A percentile compares a stretch with the other conserved stretches of the same genome.
phyloP scores from a whole-genome alignment of 2,329 filamentous ascomycete genomes.

The Verticillium zaregamsianum region DNA sequence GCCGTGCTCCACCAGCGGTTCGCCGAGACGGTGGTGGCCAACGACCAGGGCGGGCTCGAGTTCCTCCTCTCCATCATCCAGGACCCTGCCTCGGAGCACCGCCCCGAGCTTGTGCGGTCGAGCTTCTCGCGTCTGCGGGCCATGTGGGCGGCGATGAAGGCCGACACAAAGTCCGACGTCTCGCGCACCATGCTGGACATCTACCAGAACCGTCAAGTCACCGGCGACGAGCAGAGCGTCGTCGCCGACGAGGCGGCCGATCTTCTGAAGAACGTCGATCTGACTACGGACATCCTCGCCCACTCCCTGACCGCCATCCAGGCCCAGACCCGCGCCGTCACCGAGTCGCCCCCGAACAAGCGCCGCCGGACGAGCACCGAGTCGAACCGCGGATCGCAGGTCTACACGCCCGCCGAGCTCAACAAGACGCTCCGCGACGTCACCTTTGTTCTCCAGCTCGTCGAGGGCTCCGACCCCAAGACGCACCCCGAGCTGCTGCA shows the following conservation, averaged over 20 bases:
- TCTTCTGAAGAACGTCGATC: slow-evolving; percentile 66
- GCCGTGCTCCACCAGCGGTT: slow-evolving; percentile 36
- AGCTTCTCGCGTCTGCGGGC: slow-evolving; percentile 66
- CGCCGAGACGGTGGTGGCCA: slow-evolving; percentile 50
- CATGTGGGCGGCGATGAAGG: slow-evolving; percentile 71
- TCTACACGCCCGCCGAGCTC: slow-evolving; percentile 61
- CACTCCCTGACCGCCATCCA: slow-evolving; percentile 72
- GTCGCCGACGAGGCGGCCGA: slow-evolving; percentile 62
- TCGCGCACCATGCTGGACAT: slow-evolving; percentile 61
- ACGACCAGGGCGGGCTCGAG: slow-evolving; percentile 47
- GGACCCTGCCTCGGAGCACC: slow-evolving; percentile 28
- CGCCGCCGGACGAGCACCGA: slow-evolving; percentile 75
- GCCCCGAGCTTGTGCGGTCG: slow-evolving; percentile 55
- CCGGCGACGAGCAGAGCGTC: slow-evolving; percentile 28
- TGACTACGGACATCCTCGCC: slow-evolving; percentile 68
- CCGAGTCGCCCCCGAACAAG: slow-evolving; percentile 70
- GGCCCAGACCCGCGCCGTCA: slow-evolving; percentile 67
- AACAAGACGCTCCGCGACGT: slow-evolving; percentile 67
- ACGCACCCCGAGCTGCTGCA: slow-evolving; percentile 73
- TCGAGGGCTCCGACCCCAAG: slow-evolving; percentile 75
- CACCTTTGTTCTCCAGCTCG: slow-evolving; percentile 82
- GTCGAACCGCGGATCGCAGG: slow-evolving; percentile 53
- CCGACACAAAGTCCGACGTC: slow-evolving; percentile 53
- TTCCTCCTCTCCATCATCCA: slow-evolving; percentile 45
- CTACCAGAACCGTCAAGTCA: slow-evolving; percentile 47